A percentile compares a stretch with the other conserved stretches of the same genome.
Conservation (phyloP, 1,284 basidiomycete species). For the Ceratobasidium sp. region DNA sequence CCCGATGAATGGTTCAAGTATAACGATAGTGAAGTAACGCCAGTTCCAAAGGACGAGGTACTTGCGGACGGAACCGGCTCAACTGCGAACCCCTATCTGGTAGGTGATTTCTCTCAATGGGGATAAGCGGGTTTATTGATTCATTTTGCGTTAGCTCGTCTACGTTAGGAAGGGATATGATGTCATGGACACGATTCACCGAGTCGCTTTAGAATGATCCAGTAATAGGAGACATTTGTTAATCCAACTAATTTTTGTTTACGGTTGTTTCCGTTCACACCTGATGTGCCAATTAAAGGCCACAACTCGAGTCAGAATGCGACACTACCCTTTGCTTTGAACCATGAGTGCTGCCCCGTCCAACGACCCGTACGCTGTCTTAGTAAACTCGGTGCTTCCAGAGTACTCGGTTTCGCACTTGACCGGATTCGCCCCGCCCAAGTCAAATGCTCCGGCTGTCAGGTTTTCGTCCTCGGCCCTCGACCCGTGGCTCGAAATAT, state of each 20-base stretch:
- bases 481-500: conserved; percentile 20
- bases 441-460: conserved; percentile 8
- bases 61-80: conserved; percentile 79
- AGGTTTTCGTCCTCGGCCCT: conserved; percentile 19
- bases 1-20: conserved; percentile 94
- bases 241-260: conserved; percentile 15
- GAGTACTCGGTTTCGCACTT: conserved; percentile 18
- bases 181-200: conserved; percentile 77
- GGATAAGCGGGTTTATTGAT: background rate
- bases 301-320: background rate
- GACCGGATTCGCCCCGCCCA: conserved; percentile 23
- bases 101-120: conserved; percentile 50
- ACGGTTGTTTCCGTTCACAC: background rate
- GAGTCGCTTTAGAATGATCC: conserved; percentile 45
- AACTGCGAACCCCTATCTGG: conserved; percentile 83
- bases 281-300: background rate
- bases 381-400: conserved; percentile 16
- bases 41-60: conserved; percentile 76
- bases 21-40: conserved; percentile 84
- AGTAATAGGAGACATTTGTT: background rate
- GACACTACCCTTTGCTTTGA: background rate
- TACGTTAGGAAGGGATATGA: conserved; percentile 76
- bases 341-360: background rate
- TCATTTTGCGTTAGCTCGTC: conserved; percentile 62
- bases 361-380: background rate